phyloP scores from a whole-genome alignment of 441 rosid species.

The Melastoma candidum region DNA sequence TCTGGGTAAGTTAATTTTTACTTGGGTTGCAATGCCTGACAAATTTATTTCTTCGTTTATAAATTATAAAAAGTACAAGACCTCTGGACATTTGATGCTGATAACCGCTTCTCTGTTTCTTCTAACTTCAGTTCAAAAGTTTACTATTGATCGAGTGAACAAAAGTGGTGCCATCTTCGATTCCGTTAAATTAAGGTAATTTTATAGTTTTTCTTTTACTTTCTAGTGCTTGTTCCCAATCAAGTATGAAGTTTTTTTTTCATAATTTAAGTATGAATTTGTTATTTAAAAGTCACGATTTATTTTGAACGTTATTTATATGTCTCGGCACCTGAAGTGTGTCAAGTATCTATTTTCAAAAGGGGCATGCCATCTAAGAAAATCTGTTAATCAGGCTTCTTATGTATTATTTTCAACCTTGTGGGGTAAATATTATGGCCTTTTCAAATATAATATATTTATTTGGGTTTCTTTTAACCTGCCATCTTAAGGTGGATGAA shows the following conservation, averaged over 20 bases:
- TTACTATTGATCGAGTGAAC: constrained; percentile 78
- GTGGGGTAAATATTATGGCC: no score
- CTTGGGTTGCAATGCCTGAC: not conserved
- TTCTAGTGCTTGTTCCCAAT: not conserved
- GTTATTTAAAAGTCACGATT: no score
- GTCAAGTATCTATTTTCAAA: no score
- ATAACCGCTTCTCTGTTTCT: constrained; percentile 9
- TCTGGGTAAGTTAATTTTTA: constrained; percentile 45
- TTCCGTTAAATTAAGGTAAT: constrained; percentile 65
- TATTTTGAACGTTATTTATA: no score
- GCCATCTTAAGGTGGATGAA: constrained; percentile 80
- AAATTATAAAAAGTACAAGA: no score
- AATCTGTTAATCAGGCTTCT: not conserved
- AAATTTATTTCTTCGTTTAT: not conserved
- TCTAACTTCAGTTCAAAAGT: constrained; percentile 62
- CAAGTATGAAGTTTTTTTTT: not conserved
- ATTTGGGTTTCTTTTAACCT: constrained; percentile 2
- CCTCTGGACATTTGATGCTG: no score
- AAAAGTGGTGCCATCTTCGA: constrained; percentile 87
- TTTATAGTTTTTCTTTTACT: not conserved
- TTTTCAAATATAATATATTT: no score
- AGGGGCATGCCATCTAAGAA: not conserved
- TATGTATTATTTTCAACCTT: no score
- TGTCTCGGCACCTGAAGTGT: no score
- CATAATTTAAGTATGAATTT: no score